Evolutionary conservation across 495 filamentous ascomycete genomes (phyloP).

Genomic region (Neurospora tetrasperma): DNA sequence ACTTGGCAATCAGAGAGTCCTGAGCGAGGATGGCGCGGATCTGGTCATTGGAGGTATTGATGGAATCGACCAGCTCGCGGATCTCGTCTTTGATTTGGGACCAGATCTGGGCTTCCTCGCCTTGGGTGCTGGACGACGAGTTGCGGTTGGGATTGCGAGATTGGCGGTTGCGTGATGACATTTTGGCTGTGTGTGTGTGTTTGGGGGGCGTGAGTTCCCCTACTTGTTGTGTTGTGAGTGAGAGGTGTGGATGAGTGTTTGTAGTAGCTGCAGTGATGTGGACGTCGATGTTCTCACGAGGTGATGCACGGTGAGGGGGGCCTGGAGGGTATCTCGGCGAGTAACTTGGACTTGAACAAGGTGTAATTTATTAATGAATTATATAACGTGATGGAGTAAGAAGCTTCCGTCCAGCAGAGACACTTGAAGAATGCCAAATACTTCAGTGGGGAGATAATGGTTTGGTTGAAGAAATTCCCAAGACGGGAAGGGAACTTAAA

Average conservation of each 20-base stretch:
- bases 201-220: not conserved
- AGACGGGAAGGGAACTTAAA: not conserved
- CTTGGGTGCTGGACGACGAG: constrained; percentile 31
- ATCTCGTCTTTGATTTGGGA: constrained; percentile 34
- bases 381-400: not conserved
- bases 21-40: constrained; percentile 29
- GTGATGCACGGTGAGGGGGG: not conserved
- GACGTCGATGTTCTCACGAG: not conserved
- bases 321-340: not conserved
- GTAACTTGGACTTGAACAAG: not conserved
- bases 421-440: not conserved
- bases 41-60: constrained; percentile 34
- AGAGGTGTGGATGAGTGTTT: not conserved
- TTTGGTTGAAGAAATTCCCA: not conserved
- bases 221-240: not conserved
- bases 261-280: not conserved
- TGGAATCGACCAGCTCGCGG: constrained; percentile 24
- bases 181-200: constrained; percentile 6
- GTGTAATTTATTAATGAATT: not conserved
- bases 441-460: not conserved
- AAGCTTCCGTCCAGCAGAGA: not conserved
- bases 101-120: constrained; percentile 39
- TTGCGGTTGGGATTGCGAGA: constrained; percentile 38
- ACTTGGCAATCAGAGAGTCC: constrained; percentile 33
- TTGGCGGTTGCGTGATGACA: constrained; percentile 37